Conservation (phyloP, 441 rosid genomes). For the Pelargonium exstipulatum region DNA sequence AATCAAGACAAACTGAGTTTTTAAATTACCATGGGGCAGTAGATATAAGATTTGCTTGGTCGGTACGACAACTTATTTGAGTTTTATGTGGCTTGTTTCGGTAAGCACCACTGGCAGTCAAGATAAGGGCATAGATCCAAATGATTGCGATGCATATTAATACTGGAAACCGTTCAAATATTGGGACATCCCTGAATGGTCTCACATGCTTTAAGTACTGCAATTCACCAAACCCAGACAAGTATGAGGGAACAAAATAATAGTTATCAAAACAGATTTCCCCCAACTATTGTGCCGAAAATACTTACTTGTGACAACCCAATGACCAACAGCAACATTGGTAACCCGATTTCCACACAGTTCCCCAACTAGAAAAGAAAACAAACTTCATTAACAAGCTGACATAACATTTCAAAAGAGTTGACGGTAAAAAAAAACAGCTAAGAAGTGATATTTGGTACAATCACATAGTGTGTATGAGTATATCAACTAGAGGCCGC, state of each 20-base stretch:
- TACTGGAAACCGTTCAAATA: constrained; percentile 59
- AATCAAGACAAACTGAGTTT: constrained; percentile 1
- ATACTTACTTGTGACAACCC: constrained; percentile 51
- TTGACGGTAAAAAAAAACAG: neutral
- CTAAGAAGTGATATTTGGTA: neutral
- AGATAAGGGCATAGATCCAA: constrained; percentile 56
- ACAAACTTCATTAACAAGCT: constrained; percentile 7
- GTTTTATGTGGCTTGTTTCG: constrained; percentile 38
- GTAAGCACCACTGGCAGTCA: constrained; percentile 67
- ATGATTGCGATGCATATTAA: constrained; percentile 48
- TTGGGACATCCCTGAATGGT: constrained; percentile 48
- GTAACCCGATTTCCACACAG: constrained; percentile 68
- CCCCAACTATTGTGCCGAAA: neutral
- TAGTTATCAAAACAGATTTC: neutral
- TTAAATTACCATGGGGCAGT: constrained; percentile 62
- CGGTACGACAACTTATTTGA: constrained; percentile 59
- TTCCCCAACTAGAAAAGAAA: constrained; percentile 44
- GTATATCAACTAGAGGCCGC: neutral
- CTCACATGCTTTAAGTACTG: constrained; percentile 91
- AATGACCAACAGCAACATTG: constrained; percentile 54
- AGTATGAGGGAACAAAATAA: constrained; percentile 16
- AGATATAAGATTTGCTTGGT: constrained; percentile 60
- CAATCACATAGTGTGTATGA: neutral
- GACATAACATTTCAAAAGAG: neutral
- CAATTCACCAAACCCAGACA: constrained; percentile 24